Conservation (phyloP, 148 eudicot species). For the Cornus controversa region DNA sequence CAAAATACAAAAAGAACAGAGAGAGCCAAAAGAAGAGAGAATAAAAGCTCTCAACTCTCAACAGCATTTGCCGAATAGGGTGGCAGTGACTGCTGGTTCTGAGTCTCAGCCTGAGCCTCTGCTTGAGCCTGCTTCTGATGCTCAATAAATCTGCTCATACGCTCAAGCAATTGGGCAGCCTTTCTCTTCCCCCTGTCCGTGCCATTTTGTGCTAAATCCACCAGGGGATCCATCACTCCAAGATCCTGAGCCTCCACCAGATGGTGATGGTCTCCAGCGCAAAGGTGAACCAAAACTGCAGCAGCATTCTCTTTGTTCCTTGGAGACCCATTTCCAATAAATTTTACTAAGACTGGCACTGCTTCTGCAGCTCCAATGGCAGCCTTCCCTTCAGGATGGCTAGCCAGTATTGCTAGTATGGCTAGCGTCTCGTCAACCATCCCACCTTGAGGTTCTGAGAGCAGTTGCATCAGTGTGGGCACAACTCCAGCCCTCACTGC, state of each 20-base stretch:
- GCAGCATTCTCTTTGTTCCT: constrained; percentile 95
- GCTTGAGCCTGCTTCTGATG: constrained; percentile 59
- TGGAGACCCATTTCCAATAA: constrained; percentile 77
- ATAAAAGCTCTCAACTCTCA: constrained; percentile 29
- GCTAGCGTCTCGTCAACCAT: constrained; percentile 95
- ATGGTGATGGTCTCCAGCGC: constrained; percentile 64
- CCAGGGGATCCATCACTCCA: constrained; percentile 51
- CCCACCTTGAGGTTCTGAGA: constrained; percentile 70
- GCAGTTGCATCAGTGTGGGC: constrained; percentile 68
- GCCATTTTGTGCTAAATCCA: constrained; percentile 68
- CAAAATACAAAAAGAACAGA: constrained; percentile 20
- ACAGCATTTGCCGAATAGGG: constrained; percentile 25
- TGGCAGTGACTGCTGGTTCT: constrained; percentile 5
- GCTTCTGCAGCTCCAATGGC: constrained; percentile 80
- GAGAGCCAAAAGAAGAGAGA: constrained; percentile 6
- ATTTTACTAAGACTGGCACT: constrained; percentile 72
- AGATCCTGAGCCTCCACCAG: constrained; percentile 61
- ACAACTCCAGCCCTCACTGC: constrained; percentile 88
- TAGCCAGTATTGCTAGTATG: constrained; percentile 76
- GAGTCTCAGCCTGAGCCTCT: constrained; percentile 18
- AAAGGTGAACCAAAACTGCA: constrained; percentile 86
- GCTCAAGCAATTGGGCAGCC: constrained; percentile 75
- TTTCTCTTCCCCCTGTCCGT: constrained; percentile 90
- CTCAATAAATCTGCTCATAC: constrained; percentile 64
- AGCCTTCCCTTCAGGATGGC: constrained; percentile 83